A percentile compares a stretch with the other conserved stretches of the same genome.
These are phyloP conservation scores for Teratosphaeria destructans DNA, from an alignment of 2,329 filamentous ascomycete genomes.

Conservation along the genomic window DNA sequence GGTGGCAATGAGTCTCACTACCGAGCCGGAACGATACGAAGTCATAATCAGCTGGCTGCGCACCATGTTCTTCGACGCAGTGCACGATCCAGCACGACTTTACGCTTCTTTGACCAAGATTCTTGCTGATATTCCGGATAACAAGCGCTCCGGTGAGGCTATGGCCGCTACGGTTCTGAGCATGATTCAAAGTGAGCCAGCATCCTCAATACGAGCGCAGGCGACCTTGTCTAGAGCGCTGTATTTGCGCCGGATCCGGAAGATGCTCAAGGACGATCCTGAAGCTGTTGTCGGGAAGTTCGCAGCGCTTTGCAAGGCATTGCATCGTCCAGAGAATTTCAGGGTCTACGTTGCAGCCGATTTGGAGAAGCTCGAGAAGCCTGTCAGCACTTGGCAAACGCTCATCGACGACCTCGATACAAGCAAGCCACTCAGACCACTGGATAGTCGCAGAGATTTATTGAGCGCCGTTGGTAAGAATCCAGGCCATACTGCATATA, in stretches of 20 bases:
- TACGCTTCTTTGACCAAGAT: slow-evolving; percentile 63
- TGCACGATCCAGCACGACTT: slow-evolving; percentile 66
- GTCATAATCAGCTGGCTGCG: slow-evolving; percentile 74
- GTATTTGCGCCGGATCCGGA: slow-evolving; percentile 77
- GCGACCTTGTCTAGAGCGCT: slow-evolving; percentile 76
- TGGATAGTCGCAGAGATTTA: slow-evolving; percentile 59
- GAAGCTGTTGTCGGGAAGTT: slow-evolving; percentile 67
- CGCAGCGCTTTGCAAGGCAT: slow-evolving; percentile 59
- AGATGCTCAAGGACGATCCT: slow-evolving; percentile 67
- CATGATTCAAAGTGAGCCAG: slow-evolving; percentile 69
- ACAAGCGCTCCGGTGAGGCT: slow-evolving; percentile 71
- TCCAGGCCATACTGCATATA: slow-evolving; percentile 64
- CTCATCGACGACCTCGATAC: slow-evolving; percentile 46
- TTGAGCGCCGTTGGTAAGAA: slow-evolving; percentile 64
- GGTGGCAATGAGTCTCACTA: slow-evolving; percentile 69
- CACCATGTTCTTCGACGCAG: slow-evolving; percentile 74
- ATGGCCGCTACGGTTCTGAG: slow-evolving; percentile 55
- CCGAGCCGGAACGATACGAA: slow-evolving; percentile 79
- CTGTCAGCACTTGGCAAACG: slow-evolving; percentile 68
- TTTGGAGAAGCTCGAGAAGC: slow-evolving; percentile 60
- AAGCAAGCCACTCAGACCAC: slow-evolving; percentile 51
- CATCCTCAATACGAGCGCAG: slow-evolving; percentile 66
- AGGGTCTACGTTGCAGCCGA: slow-evolving; percentile 77
- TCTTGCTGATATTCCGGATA: slow-evolving; percentile 81
- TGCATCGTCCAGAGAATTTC: slow-evolving; percentile 79